Evolutionary conservation across 441 rosid genomes (phyloP), one percentile per base, ranked within the genome.

Genomic region (Macaranga tanarius): DNA sequence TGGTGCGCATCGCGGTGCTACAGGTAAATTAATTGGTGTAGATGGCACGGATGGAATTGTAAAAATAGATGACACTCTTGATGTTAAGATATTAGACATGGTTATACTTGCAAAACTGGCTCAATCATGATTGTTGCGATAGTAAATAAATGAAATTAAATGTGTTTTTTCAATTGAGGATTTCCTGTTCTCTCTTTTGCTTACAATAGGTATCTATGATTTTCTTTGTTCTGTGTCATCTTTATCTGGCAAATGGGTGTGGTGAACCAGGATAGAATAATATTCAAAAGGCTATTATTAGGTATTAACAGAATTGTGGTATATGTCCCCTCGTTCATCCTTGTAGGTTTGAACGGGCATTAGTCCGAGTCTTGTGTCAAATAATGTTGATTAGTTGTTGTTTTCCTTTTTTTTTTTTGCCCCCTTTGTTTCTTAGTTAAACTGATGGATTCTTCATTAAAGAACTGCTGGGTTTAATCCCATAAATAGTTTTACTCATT

Each of bases 1-100:
- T 2, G 98, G 99, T 7, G 79, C 84, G 4, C 86, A 79, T 45
- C 99, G 97, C 0, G 99, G 98, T 42, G 81, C 86, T 34, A 90
- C 87, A 0, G 99, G 98, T 73, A 92, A 90, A 83, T 83, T 92
- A 70, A 92, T 95, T 10, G 99, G 99, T 70, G 97, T 95, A 20
- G 99, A 92, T 62, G 99, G 95, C 6, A 84, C 93, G 0, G 99
- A 95, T 60, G 96, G 98, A 55, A 95, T 93, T 65, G 96, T 93
- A 50, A 92, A 88, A 84, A 79, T 92, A 51, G 96, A 93, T 70
- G 97, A 89, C 66, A 91, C 87, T 56, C 90, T 95, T 28, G 99
- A 92, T 20, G 97, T 95, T 57, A 91, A 90, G 89, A 93, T 95
- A 82, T 87, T 92, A 79, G 98, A 92, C 73, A 77, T 95, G 81